Percentiles rank a stretch among this genome's conserved stretches.
phyloP scores from a whole-genome alignment of 78 protist genomes.

The Speleostelium caveatum region DNA sequence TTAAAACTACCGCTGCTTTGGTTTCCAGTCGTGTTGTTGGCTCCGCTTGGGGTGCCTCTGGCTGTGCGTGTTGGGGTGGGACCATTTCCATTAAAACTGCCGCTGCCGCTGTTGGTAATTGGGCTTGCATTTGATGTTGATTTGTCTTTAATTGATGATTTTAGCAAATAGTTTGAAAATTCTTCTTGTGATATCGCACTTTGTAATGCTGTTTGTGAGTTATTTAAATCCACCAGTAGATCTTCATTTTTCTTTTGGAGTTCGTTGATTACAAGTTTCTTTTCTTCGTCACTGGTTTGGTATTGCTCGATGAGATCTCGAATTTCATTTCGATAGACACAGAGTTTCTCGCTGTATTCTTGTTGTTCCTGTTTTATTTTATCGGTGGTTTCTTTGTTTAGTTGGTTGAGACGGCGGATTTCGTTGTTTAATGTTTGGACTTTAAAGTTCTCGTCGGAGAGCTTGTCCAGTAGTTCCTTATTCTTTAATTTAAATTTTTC shows the following conservation, averaged over 20 bases:
- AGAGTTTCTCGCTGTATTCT: background rate
- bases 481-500: background rate
- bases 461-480: background rate
- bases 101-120: too few relatives aligned
- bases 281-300: background rate
- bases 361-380: background rate
- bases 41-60: too few relatives aligned
- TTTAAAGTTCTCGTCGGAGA: background rate
- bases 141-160: too few relatives aligned
- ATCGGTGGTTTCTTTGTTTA: background rate
- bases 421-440: background rate
- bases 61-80: too few relatives aligned
- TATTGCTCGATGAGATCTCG: background rate
- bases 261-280: background rate
- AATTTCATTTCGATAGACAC: too few relatives aligned
- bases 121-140: too few relatives aligned
- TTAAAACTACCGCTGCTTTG: too few relatives aligned
- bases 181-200: background rate
- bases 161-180: too few relatives aligned
- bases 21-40: too few relatives aligned
- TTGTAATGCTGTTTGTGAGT: background rate
- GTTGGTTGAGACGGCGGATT: background rate
- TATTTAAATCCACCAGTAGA: background rate
- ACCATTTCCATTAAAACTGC: too few relatives aligned
- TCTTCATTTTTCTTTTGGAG: background rate